Conservation (phyloP, 2,329 filamentous ascomycete genomes). For the Juglanconis juglandina region DNA sequence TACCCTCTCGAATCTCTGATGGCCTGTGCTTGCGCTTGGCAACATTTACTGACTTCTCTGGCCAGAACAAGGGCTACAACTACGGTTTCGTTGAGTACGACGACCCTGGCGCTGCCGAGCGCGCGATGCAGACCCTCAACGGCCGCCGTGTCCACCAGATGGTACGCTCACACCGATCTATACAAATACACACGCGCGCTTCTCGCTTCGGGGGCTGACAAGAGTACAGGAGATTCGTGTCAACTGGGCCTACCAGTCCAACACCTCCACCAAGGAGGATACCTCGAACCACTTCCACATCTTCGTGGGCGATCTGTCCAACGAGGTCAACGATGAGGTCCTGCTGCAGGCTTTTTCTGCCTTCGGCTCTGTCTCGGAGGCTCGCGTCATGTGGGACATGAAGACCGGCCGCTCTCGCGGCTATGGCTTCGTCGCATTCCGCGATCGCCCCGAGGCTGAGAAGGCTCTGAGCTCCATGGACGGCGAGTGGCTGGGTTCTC, state of each 20-base stretch:
- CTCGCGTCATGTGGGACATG: constrained; percentile 99
- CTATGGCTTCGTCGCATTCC: constrained; percentile 97
- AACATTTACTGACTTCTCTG: constrained; percentile 31
- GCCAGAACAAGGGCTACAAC: constrained; percentile 91
- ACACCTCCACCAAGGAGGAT: constrained; percentile 90
- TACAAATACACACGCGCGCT: background rate
- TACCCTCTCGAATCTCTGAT: too few relatives aligned
- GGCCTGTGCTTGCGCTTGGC: constrained; percentile 5
- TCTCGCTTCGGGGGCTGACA: constrained; percentile 2
- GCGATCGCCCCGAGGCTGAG: constrained; percentile 88
- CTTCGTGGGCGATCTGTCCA: constrained; percentile 95
- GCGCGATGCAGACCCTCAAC: constrained; percentile 95
- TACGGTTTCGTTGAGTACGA: constrained; percentile 99
- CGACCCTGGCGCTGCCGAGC: constrained; percentile 91
- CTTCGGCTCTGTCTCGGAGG: constrained; percentile 93
- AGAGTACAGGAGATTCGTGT: constrained; percentile 83
- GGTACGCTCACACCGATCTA: constrained; percentile 50
- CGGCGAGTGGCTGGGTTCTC: constrained; percentile 96
- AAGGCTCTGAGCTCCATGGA: constrained; percentile 98
- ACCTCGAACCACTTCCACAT: constrained; percentile 99
- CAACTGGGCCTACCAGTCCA: constrained; percentile 99
- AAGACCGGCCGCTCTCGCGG: constrained; percentile 97
- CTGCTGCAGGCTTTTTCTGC: constrained; percentile 91
- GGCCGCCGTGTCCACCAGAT: constrained; percentile 93
- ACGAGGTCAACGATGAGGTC: constrained; percentile 97